Evolutionary conservation across 352 stramenopile species (phyloP), one percentile per base, ranked within the genome.

Genomic region (Phytophthora multivora): DNA sequence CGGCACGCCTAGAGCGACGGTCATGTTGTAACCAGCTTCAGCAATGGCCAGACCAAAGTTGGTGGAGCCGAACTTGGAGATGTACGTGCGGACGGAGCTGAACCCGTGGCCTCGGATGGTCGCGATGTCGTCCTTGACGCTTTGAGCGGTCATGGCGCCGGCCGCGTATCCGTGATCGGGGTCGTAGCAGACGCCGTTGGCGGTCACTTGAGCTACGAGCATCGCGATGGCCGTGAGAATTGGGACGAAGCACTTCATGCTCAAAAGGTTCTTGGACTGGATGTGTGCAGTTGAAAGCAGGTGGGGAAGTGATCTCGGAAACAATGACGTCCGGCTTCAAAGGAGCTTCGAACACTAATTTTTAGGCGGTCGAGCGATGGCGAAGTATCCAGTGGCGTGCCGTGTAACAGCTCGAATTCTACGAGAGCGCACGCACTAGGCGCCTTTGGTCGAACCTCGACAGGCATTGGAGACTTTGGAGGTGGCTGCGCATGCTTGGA

Each of bases 161-260:
- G 38, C 73, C 8, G 25, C 28, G 21, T 33, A 16, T 23, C 28
- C 33, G 63, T 86, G 79, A 56, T 84, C 63, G 1, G 80, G 80
- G 64, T 90, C 80, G 53, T 82, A 90, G 70, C 80, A 90, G 15
- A 90, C 75, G 31, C 80, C 79, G 16, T 83, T 80, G 28, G 77
- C 80, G 30, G 61, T 67, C 30, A 75, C 77, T 47, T 61, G 58
- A 49, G 68, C 50, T 23, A 47, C 48, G 9, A 77, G 3, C 35
- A 62, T 42, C 15, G 61, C 45, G 39, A 77, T 51, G 42, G 42
- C 48, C 18, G 73, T 15, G 42, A 66, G 55, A 42, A 68, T 25
- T 21, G 54, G 69, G 5, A 63, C 31, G 28, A 71, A 67, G 21
- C 63, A 63, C 59, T 85, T 86, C 69, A 84, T 83, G 21, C 19